Evolutionary conservation across 2,329 filamentous ascomycete genomes (phyloP).

Genomic region (Xylariaceae sp.): DNA sequence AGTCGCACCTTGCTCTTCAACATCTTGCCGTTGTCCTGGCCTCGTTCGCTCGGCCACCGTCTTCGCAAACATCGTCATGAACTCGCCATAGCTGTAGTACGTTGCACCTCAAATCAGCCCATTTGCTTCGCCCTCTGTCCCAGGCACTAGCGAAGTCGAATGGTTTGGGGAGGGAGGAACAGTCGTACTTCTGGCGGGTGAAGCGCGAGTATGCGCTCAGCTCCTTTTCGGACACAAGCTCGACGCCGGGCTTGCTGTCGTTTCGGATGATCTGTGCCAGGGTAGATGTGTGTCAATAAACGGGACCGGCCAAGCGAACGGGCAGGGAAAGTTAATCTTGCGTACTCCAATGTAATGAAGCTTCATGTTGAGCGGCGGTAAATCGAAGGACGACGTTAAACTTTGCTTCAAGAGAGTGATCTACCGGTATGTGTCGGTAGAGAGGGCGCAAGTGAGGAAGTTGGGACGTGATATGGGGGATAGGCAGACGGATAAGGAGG

Average conservation of each 20-base stretch:
- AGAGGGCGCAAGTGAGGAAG: neutral
- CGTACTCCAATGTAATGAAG: slow-evolving; percentile 82
- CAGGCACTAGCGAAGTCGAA: neutral
- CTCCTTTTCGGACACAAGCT: slow-evolving; percentile 73
- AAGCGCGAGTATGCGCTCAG: slow-evolving; percentile 76
- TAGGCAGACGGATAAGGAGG: neutral
- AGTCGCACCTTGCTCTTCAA: slow-evolving; percentile 69
- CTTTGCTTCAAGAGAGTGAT: neutral
- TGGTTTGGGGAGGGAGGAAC: neutral
- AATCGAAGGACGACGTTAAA: neutral
- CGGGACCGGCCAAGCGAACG: slow-evolving; percentile 17
- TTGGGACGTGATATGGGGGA: neutral
- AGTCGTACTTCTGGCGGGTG: slow-evolving; percentile 61
- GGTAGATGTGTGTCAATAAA: slow-evolving; percentile 16
- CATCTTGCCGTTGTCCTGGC: slow-evolving; percentile 77
- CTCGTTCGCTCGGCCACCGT: slow-evolving; percentile 82
- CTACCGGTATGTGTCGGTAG: neutral
- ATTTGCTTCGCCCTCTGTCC: neutral
- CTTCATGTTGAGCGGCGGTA: slow-evolving; percentile 61
- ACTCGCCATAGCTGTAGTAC: slow-evolving; percentile 46
- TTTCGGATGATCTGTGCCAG: slow-evolving; percentile 70
- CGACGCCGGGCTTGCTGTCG: slow-evolving; percentile 68
- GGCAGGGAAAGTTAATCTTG: slow-evolving; percentile 26
- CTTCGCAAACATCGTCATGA: slow-evolving; percentile 83
- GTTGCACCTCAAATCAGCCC: slow-evolving; percentile 17